Conservation (phyloP, 2,329 filamentous ascomycete species). For the Trichoderma koningii region DNA sequence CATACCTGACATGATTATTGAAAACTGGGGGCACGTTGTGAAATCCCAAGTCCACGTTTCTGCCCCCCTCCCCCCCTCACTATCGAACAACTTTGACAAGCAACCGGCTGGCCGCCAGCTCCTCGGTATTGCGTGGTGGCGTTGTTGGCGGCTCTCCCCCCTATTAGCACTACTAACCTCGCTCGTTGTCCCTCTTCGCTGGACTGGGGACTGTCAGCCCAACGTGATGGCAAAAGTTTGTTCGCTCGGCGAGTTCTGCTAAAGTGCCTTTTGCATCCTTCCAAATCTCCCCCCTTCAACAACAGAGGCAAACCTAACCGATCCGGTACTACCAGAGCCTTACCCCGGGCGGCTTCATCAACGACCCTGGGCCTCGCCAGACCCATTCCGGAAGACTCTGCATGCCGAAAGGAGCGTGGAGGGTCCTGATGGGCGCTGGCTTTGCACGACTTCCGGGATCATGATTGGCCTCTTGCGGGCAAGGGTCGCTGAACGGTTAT, state of each 20-base stretch:
- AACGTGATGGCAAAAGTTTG: background rate
- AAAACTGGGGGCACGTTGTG: background rate
- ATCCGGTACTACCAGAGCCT: background rate
- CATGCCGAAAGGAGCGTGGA: slow-evolving; percentile 14
- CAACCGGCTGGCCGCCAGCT: slow-evolving; percentile 5
- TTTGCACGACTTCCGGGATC: background rate
- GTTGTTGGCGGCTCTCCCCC: background rate
- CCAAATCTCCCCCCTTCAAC: too few species aligned
- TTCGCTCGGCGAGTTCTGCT: slow-evolving; percentile 4
- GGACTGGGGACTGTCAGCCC: background rate
- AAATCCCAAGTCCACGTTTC: background rate
- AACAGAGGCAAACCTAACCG: background rate
- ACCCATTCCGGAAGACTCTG: slow-evolving; percentile 16
- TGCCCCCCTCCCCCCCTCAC: too few species aligned
- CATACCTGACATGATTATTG: too few species aligned
- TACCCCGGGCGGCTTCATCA: background rate
- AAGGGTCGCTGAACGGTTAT: slow-evolving; percentile 5
- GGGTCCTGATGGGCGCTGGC: background rate
- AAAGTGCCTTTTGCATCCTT: background rate
- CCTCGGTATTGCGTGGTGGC: slow-evolving; percentile 2
- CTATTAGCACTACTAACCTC: background rate
- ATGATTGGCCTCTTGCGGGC: slow-evolving; percentile 9
- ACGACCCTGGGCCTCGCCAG: background rate
- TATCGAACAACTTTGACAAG: background rate
- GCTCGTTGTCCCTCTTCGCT: too few species aligned